A percentile compares a stretch with the other conserved stretches of the same genome.
phyloP scores from a whole-genome alignment of 2,329 filamentous ascomycete genomes.

The Phialocephala sp. region DNA sequence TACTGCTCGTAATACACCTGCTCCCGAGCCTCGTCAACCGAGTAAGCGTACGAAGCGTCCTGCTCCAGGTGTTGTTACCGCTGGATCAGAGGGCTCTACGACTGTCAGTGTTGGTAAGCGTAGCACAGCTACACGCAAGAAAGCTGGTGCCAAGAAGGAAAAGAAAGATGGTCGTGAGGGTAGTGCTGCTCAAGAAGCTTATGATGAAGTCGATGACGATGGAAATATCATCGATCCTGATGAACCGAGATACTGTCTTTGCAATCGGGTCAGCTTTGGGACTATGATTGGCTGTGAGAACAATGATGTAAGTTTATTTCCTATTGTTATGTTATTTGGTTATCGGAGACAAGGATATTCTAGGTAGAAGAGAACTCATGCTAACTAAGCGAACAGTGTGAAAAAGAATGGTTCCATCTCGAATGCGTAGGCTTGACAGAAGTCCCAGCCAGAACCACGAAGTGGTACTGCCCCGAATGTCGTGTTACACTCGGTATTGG shows the following conservation, averaged over 20 bases:
- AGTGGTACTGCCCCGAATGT: conserved; percentile 87
- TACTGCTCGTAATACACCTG: conserved; percentile 49
- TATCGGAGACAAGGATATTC: neutral
- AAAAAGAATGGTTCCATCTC: conserved; percentile 85
- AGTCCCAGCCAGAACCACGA: conserved; percentile 73
- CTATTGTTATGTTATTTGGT: too few species aligned
- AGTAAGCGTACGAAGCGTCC: conserved; percentile 70
- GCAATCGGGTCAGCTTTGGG: conserved; percentile 80
- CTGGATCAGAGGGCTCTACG: conserved; percentile 50
- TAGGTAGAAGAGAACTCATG: neutral
- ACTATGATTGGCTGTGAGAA: conserved; percentile 87
- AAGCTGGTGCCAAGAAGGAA: conserved; percentile 54
- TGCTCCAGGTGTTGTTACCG: conserved; percentile 72
- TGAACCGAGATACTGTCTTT: conserved; percentile 78
- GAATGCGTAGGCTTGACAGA: conserved; percentile 73
- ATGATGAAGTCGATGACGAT: conserved; percentile 69
- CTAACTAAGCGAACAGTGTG: conserved; percentile 59
- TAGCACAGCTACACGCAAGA: conserved; percentile 72
- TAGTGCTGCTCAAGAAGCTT: conserved; percentile 52
- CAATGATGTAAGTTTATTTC: conserved; percentile 63
- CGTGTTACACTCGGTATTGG: conserved; percentile 66
- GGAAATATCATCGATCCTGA: conserved; percentile 75
- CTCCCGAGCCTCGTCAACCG: conserved; percentile 49
- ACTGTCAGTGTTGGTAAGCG: conserved; percentile 73
- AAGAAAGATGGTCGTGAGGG: conserved; percentile 48